A percentile compares a stretch with the other conserved stretches of the same genome.
Evolutionary conservation across 768 basidiomycete species (phyloP).

Genomic region (Panellus pusillus): DNA sequence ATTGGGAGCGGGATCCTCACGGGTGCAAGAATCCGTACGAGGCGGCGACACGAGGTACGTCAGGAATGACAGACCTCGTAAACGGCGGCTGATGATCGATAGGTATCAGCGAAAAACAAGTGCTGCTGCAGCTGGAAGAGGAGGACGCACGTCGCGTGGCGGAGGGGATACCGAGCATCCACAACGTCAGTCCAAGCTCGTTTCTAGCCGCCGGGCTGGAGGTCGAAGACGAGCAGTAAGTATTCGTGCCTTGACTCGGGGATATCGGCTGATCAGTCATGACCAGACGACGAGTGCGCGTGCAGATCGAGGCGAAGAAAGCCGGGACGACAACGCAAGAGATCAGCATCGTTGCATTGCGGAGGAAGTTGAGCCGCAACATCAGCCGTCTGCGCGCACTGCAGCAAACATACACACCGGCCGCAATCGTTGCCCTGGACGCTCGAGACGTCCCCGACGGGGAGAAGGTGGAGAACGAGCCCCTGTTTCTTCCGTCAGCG

Average conservation of each 20-base stretch:
- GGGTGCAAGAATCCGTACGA: too few species aligned
- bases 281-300: not conserved
- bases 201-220: not conserved
- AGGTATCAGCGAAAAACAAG: not conserved
- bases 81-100: not conserved
- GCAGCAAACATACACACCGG: conserved; percentile 1
- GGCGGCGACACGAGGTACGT: too few species aligned
- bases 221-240: not conserved
- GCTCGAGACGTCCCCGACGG: not conserved
- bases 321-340: not conserved
- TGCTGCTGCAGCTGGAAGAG: not conserved
- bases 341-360: not conserved
- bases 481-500: conserved; percentile 2
- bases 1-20: too few species aligned
- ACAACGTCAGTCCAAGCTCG: not conserved
- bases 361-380: not conserved
- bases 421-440: not conserved
- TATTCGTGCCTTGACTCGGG: not conserved
- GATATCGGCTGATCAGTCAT: not conserved
- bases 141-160: not conserved
- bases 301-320: not conserved
- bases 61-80: too few species aligned
- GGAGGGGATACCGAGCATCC: not conserved
- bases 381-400: not conserved
- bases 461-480: not conserved